Evolutionary conservation across 2,329 filamentous ascomycete genomes (phyloP).

Genomic region (Aspergillus puulaauensis): DNA sequence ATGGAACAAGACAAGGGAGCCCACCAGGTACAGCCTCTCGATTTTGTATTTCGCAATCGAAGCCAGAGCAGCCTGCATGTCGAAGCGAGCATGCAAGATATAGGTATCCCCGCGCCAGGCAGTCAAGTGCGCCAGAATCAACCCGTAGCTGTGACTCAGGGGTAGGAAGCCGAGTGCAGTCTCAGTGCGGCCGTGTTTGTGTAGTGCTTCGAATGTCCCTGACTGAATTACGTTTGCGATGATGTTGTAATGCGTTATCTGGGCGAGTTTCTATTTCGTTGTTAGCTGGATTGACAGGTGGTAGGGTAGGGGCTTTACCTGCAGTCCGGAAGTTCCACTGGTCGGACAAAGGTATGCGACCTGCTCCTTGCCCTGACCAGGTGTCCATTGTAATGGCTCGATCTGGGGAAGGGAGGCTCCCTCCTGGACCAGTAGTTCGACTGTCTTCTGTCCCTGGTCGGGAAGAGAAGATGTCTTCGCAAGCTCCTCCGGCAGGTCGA

Average conservation of each 20-base stretch:
- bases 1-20: no score
- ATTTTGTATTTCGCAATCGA: slow-evolving; percentile 4
- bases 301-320: background rate
- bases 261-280: slow-evolving; percentile 5
- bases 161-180: slow-evolving; percentile 3
- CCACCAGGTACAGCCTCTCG: slow-evolving; percentile 1
- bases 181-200: slow-evolving; percentile 4
- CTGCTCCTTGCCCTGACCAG: slow-evolving; percentile 5
- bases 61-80: slow-evolving; percentile 8
- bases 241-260: slow-evolving; percentile 12
- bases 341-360: slow-evolving; percentile 9
- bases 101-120: slow-evolving; percentile 2
- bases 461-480: background rate
- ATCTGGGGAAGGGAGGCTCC: background rate
- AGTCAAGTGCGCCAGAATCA: slow-evolving; percentile 2
- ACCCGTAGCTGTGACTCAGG: slow-evolving; percentile 4
- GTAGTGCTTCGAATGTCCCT: slow-evolving; percentile 26
- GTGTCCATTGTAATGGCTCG: background rate
- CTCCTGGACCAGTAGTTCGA: background rate
- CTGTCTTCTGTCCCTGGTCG: slow-evolving; percentile 7
- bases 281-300: background rate
- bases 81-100: slow-evolving; percentile 7
- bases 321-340: slow-evolving; percentile 11
- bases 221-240: slow-evolving; percentile 23
- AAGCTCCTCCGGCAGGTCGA: slow-evolving; percentile 2